Evolutionary conservation across 2,329 filamentous ascomycete species (phyloP), one percentile per base, ranked within the genome.

Genomic region (Zymoseptoria pseudotritici): DNA sequence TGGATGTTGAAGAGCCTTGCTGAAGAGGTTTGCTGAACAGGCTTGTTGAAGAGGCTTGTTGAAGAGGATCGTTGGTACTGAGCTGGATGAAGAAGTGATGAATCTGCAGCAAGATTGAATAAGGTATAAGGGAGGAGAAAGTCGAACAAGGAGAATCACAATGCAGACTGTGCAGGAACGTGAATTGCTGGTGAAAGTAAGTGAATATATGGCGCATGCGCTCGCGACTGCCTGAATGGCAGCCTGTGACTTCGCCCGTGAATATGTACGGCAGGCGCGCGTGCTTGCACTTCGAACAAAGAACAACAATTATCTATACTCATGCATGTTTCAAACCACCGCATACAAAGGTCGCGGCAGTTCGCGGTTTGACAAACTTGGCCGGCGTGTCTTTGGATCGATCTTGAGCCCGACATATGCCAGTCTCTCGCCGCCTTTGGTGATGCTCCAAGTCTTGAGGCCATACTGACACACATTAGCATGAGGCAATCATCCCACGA

Each of bases 401-500:
- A 70, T 59, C 70, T 83, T 85, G 62, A 93, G 78, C 3, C 89
- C 89, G 21, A 97, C 86, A 69, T 95, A 96, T 7, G 94, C 91
- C 63, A 94, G 88, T 56, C 90, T 84, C 2, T 90, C 87, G 65
- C 85, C 80, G 31, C 86, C 86, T 1, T 87, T 82, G 0, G 88
- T 88, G 61, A 93, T 84, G 4, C 89, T 92, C 78, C 86, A 91
- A 20, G 92, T 96, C 62, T 86, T 83, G 59, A 97, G 82, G 52
- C 91, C 92, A 72, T 97, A 97, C 65, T 66, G 52, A 26, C 57
- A 58, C 52, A 55, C 17, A n/a, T 24, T 29, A 55, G 58, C 53
- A 61, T 55, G 36, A 42, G 36, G 2, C 36, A 17, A 13, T 5
- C 10, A 4, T 5, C 4, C 11, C 36, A 42, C 17, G 36, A 42